Base-by-base conservation (phyloP, 306 rosid species). In the Cajanus cajan region DNA sequence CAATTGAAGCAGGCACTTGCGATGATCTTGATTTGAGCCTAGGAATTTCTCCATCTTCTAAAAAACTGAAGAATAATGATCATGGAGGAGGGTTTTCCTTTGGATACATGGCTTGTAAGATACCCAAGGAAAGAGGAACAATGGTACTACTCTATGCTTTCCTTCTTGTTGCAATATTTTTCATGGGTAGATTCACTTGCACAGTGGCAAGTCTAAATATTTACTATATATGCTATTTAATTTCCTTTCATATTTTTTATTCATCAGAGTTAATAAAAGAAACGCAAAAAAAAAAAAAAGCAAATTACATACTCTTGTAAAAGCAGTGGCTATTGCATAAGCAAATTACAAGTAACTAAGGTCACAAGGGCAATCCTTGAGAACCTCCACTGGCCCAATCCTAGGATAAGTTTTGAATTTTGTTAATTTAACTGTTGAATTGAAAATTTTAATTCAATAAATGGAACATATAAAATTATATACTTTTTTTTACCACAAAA, bases 1-100 rank as follows among this genome's bases (percentile, higher is more conserved):
- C 24, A 7, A 68, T 64, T 62, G 68, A 79, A 83, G 14, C 90
- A 92, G 95, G 71, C 4, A 37, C 81, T 33, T 40, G 71, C 69
- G 89, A 84, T 58, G 78, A 77, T 82, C 94, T 93, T 81, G 98
- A 93, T 84, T 82, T 93, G 74, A 91, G 87, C 78, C 89, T 93
- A 68, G 91, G 90, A 25, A 87, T 90, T 15, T 82, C 91, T 31
- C 86, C 96, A 3, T 87, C 87, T 51, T 83, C 82, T 43, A 75
- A 18, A 18, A 76, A 48, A 48, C 64, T 78, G 83, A 78, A 25
- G 77, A 43, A 58, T 77, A 62, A 33, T 57, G 51, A 50, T 55
- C 82, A 61, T 82, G 78, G 73, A 18, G 51, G 21, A 77, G 57
- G 50, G 3, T 71, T 62, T 41, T 21, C 70, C 34, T 44, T 33